Conservation (phyloP, 225 moss, liverwort and hornwort species). For the Antitrichia curtipendula region DNA sequence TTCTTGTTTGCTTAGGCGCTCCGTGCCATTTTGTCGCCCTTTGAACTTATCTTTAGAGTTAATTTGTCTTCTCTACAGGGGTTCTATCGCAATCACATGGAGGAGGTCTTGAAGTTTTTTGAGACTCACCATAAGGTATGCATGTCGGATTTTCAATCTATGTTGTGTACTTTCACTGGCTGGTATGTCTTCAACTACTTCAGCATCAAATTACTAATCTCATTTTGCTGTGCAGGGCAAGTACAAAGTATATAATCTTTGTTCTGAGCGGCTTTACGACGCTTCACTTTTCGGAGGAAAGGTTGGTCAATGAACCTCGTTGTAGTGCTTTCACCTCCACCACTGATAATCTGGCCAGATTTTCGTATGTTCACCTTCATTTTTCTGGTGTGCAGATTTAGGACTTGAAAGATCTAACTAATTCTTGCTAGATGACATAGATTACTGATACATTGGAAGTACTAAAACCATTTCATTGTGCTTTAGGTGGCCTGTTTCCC, state of each 20-base stretch:
- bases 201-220: neutral
- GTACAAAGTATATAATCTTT: conserved; percentile 98
- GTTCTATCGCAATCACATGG: conserved; percentile 98
- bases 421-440: neutral
- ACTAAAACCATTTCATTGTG: neutral
- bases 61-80: conserved; percentile 28
- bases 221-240: conserved; percentile 52
- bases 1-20: neutral
- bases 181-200: neutral
- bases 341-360: neutral
- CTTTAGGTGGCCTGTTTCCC: conserved; percentile 93
- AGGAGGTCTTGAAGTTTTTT: conserved; percentile 95
- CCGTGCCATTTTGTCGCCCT: neutral
- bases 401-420: neutral
- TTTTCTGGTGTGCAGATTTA: neutral
- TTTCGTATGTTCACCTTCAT: neutral
- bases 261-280: conserved; percentile 97
- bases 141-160: neutral
- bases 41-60: neutral
- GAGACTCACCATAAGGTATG: conserved; percentile 93
- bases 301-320: conserved; percentile 20
- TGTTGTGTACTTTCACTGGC: neutral
- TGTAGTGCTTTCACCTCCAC: neutral
- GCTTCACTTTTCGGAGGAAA: conserved; percentile 96
- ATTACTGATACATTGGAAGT: neutral